Percentiles rank a stretch among this genome's conserved stretches.
Evolutionary conservation across 805 yeast genomes (phyloP).

Genomic region (Cyberlindnera misumaiensis): DNA sequence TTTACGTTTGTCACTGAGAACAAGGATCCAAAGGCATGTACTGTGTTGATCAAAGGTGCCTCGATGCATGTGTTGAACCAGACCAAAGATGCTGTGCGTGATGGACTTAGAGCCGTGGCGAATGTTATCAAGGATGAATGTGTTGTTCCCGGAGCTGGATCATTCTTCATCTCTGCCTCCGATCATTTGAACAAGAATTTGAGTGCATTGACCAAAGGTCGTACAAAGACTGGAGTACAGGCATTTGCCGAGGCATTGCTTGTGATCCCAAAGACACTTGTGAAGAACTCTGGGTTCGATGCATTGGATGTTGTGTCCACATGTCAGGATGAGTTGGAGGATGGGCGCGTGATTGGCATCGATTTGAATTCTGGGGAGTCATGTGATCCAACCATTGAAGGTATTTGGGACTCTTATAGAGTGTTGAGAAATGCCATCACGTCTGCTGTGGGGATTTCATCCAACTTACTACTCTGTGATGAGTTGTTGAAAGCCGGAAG

Average conservation of each 20-base stretch:
- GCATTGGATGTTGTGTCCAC: slow-evolving; percentile 81
- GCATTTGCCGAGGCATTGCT: slow-evolving; percentile 92
- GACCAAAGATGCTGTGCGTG: slow-evolving; percentile 95
- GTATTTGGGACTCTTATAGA: slow-evolving; percentile 94
- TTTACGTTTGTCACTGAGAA: slow-evolving; percentile 92
- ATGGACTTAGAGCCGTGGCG: slow-evolving; percentile 91
- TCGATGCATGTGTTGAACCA: slow-evolving; percentile 84
- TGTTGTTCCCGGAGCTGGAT: slow-evolving; percentile 96
- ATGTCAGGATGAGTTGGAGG: slow-evolving; percentile 83
- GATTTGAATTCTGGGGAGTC: slow-evolving; percentile 91
- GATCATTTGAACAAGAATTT: slow-evolving; percentile 50
- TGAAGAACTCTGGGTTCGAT: slow-evolving; percentile 90
- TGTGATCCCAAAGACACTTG: slow-evolving; percentile 87
- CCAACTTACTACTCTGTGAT: slow-evolving; percentile 88
- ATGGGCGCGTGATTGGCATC: slow-evolving; percentile 81
- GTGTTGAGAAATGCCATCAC: slow-evolving; percentile 89
- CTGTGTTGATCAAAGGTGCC: slow-evolving; percentile 90
- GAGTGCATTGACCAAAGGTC: slow-evolving; percentile 66
- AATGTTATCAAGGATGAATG: slow-evolving; percentile 81
- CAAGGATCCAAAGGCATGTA: slow-evolving; percentile 83
- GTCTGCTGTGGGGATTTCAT: slow-evolving; percentile 90
- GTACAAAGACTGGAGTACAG: slow-evolving; percentile 80
- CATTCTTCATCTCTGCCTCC: slow-evolving; percentile 82
- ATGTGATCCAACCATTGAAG: slow-evolving; percentile 89
- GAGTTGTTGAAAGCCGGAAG: slow-evolving; percentile 96